Base-by-base conservation (phyloP, 441 rosid species). In the Gossypium davidsonii region DNA sequence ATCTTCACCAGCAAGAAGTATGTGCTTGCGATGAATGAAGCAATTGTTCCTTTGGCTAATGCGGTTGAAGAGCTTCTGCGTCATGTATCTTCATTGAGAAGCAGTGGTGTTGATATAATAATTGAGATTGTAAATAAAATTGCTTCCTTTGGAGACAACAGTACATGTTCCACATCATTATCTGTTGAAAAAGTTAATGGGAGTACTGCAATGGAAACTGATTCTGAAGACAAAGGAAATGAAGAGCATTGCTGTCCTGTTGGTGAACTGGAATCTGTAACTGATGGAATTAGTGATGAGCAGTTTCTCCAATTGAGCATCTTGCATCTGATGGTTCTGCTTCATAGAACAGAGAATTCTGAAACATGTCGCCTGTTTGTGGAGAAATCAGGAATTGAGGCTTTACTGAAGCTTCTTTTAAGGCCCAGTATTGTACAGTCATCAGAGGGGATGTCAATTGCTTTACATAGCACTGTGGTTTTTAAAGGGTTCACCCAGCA, bases 1-100 rank as follows among this genome's bases (percentile, higher is more conserved):
- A 77, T 93, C 76, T 91, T 91, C 76, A 90, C 99, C 67, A 85
- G 89, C 83, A 96, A 89, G 89, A 93, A 90, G 79, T 91, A 91
- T 84, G 94, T 93, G 71, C 73, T 86, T 69, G 91, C 96, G 3
- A 90, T 96, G 97, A 93, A 93, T 87, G 97, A 93, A 73, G 97
- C 98, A 49, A 87, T 96, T 76, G 96, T 91, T 83, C 97, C 98
- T 69, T 83, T 96, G 84, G 90, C 98, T 55, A 93, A 88, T 85
- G 99, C 98, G 0, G 97, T 96, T 78, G 98, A 96, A 80, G 99
- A 96, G 85, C 99, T 96, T 82, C 77, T 91, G 81, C 97, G 99
- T 28, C 99, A 96, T 82, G 98, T 90, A 7, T 79, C 97, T 74
- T 90, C 97, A 42, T 72, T 96, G 78, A 96, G 99, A 82, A 83